A percentile compares a stretch with the other conserved stretches of the same genome.
Conservation (phyloP, 75 land plant species). For the Cunninghamia lanceolata region DNA sequence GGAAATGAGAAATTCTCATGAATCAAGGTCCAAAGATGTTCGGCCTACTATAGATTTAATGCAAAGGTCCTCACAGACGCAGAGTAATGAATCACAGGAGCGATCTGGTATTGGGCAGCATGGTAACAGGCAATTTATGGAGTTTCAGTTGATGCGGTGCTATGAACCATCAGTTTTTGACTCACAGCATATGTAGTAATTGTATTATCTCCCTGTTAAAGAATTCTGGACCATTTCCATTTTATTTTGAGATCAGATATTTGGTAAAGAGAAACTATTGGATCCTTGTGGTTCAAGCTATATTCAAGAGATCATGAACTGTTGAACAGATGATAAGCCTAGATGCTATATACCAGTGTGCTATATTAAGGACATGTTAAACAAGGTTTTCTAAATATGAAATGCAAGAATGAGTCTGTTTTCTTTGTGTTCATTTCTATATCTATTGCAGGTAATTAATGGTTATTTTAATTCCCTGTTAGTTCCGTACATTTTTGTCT, state of each 20-base stretch:
- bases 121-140: constrained; percentile 22
- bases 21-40: constrained; percentile 11
- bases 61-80: constrained; percentile 16
- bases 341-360: neutral
- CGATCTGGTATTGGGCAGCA: constrained; percentile 7
- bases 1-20: constrained; percentile 4
- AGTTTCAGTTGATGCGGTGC: constrained; percentile 22
- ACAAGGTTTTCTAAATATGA: neutral
- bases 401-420: neutral
- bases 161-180: constrained; percentile 24
- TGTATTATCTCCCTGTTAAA: neutral
- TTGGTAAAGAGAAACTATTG: neutral
- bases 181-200: constrained; percentile 19
- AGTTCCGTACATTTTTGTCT: neutral
- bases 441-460: neutral
- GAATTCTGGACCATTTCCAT: neutral
- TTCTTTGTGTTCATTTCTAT: neutral
- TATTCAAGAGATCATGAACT: neutral
- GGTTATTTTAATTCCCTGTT: neutral
- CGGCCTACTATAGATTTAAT: constrained; percentile 10
- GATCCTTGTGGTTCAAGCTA: neutral
- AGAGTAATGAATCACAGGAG: neutral
- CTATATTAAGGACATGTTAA: neutral
- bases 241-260: neutral
- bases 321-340: neutral